Percentiles rank a stretch among this genome's conserved stretches.
Conservation (phyloP, 257 asterid genomes). For the Jacaranda mimosifolia region DNA sequence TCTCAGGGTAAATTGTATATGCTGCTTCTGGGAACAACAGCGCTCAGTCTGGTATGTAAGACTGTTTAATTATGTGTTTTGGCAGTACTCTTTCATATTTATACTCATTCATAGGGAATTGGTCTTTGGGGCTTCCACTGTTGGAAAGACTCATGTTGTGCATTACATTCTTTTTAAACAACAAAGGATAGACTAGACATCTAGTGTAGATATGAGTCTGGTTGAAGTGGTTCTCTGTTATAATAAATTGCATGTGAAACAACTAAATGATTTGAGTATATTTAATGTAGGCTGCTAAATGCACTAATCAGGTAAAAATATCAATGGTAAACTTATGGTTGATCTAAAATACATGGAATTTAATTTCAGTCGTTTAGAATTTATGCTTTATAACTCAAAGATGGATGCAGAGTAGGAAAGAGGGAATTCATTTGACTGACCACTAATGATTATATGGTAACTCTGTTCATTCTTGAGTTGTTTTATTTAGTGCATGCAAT, state of each 20-base stretch:
- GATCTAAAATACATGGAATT: neutral
- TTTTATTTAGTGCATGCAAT: neutral
- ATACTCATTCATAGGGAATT: slow-evolving; percentile 5
- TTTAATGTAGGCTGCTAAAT: neutral
- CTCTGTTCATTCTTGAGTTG: neutral
- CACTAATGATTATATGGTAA: neutral
- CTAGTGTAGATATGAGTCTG: neutral
- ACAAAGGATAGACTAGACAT: neutral
- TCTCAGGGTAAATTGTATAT: slow-evolving; percentile 77
- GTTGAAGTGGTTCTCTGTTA: neutral
- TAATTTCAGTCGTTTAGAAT: neutral
- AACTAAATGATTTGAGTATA: no score
- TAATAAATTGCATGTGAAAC: neutral
- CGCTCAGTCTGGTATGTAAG: slow-evolving; percentile 78
- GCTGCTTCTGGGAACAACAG: slow-evolving; percentile 89
- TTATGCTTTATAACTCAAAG: no score
- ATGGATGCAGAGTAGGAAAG: no score
- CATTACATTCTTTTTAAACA: slow-evolving; percentile 11
- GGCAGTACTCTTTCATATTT: slow-evolving; percentile 19
- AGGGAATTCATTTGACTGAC: neutral
- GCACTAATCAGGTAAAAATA: neutral
- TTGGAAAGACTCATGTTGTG: neutral
- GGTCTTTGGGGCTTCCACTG: slow-evolving; percentile 22
- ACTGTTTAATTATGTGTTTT: slow-evolving; percentile 25
- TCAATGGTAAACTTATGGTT: neutral